Evolutionary conservation across 176 grass and related monocot genomes (phyloP), one percentile per base, ranked within the genome.

Genomic region (Triticum dicoccoides): DNA sequence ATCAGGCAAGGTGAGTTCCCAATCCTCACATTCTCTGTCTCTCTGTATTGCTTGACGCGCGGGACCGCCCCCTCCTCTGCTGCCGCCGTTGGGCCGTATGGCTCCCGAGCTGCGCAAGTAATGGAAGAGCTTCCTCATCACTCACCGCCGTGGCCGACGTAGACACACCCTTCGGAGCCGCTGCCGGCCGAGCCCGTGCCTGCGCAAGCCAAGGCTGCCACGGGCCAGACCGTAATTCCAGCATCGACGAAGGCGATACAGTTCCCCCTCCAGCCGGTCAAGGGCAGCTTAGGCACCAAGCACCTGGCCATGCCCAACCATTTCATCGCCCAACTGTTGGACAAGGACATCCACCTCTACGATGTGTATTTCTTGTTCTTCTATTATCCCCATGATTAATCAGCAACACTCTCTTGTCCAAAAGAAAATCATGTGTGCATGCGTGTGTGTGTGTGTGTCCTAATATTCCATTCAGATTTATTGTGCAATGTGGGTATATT

Each of bases 41-140:
- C 38, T 39, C 38, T 39, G 38, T 39, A 39, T 39, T 39, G 38
- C 38, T 39, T 39, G 38, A 39, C 38, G 38, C 38, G 38, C 6
- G 38, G 7, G 38, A 39, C 38, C 38, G 38, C 38, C 38, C 38
- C 38, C 38, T 77, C 77, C 33, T 56, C 20, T 65, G 2, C 25
- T 39, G 67, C 74, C 41, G 69, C 58, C 58, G 29, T 42, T 62
- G 69, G 79, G 24, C 83, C 77, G 69, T 81, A 25, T 74, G 30
- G 88, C 90, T 94, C 92, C 95, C 95, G 95, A 97, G 87, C 95
- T 97, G 95, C 92, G 89, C 95, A 97, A 97, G 95, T 7, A 39
- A 39, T 39, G 38, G 38, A 39, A 39, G 38, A 39, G 38, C 38
- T 39, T 39, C 38, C 95, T 30, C 82, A n/a, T 82, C 38, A 39